Conservation (phyloP, 2,329 filamentous ascomycete species). For the Calycina herbarum region DNA sequence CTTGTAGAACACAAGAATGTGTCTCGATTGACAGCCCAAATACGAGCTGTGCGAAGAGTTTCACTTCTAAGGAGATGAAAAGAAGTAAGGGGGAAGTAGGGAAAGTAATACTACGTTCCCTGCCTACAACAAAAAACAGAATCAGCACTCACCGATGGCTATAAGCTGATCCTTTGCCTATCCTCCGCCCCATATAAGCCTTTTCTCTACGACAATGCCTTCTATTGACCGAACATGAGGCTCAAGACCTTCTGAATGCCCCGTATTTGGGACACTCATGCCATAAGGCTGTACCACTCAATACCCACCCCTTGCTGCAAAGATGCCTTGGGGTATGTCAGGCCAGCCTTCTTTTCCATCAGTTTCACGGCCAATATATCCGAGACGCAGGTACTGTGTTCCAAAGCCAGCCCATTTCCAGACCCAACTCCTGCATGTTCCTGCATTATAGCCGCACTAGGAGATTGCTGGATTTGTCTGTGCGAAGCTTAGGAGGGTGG, state of each 20-base stretch:
- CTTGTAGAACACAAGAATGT: no score
- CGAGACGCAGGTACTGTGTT: neutral
- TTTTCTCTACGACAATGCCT: neutral
- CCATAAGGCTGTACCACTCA: neutral
- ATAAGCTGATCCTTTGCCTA: neutral
- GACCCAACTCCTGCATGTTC: neutral
- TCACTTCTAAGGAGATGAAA: no score
- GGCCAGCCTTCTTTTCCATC: neutral
- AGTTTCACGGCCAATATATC: neutral
- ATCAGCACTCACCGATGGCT: constrained; percentile 1
- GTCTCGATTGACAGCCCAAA: no score
- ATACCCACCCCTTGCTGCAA: neutral
- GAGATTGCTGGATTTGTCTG: neutral
- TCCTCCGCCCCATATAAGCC: neutral
- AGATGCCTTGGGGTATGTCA: constrained; percentile 6
- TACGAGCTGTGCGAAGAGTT: no score
- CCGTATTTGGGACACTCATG: neutral
- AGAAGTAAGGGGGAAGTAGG: no score
- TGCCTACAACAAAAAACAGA: neutral
- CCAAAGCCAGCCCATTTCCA: neutral
- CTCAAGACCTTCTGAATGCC: neutral
- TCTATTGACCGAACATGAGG: neutral
- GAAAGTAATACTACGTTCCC: neutral
- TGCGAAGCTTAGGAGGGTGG: neutral
- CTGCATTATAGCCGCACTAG: neutral